Evolutionary conservation across 2,329 filamentous ascomycete genomes (phyloP), one percentile per base, ranked within the genome.

Genomic region (Fusarium clavum): DNA sequence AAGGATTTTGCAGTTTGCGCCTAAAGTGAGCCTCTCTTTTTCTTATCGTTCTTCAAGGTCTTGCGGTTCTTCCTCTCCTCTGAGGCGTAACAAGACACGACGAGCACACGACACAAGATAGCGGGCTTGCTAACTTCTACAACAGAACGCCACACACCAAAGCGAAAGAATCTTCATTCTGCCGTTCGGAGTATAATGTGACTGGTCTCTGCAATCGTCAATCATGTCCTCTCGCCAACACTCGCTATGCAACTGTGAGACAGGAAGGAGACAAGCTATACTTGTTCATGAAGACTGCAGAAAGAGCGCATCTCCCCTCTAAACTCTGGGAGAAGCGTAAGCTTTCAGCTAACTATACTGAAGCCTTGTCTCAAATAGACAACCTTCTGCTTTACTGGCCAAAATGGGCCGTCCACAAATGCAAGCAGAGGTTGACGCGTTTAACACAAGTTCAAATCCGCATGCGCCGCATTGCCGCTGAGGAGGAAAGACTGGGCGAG

Each of bases 241-340:
- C 91, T 41, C 89, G 94, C 66, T 98, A 98, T 85, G 95, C 95
- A 65, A 98, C 95, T 11, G 90, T 98, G 66, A 92, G 95, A 71
- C 89, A 92, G 57, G 90, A 97, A 77, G 94, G 93, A 56, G 92
- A 93, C 69, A 90, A 89, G 11, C 87, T 98, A 69, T 98, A 98
- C 83, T 90, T 98, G 61, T 98, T 97, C 86, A 97, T 97, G 87
- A 98, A 98, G 85, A 96, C 94, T 7, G 89, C 94, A 73, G 94
- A 97, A 84, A 92, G 96, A 67, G 87, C 92, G 14, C 95, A 94
- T 80, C 88, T 95, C 81, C 96, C 95, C 2, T 91, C 89, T 63
- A 97, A 97, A 81, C 90, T 95, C 83, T 99, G 96, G 96, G 94
- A 98, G 83, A 90, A 91, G 73, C 94, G 98, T 79, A 93, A 94